Evolutionary conservation across 208 protist species (phyloP), one percentile per base, ranked within the genome.

Genomic region (Naegleria fowleri): DNA sequence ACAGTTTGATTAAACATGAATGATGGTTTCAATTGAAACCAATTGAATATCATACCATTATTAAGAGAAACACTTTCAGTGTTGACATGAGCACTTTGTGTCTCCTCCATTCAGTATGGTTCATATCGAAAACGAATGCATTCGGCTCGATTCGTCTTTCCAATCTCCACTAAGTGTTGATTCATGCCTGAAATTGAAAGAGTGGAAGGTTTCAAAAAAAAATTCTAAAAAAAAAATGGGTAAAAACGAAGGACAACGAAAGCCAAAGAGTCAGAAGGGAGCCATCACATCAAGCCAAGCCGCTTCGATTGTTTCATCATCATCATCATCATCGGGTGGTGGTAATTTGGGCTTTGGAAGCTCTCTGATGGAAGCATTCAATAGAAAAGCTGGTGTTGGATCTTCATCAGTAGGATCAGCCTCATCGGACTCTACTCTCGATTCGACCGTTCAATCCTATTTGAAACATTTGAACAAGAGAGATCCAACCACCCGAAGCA

Each of bases 381-480:
- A 29, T 67, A 67, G 19, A 19, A 67, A 67, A 67, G 11, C 55
- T 29, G 22, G 55, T 29, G 19, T 67, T 67, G 55, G 55, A 15
- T 67, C 55, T 22, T 67, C 55, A 67, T 67, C 55, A 67, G 11
- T 19, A 29, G 55, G 15, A 19, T 58, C 55, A 4, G 3, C 55
- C 22, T 67, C 55, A 87, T 25, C 33, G 9, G 9, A 5, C 29
- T 22, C 76, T 38, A 48, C 5, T 48, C 19, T 25, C 9, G 83
- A 87, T 87, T 39, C 83, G 33, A 41, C 36, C 0, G 29, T 87
- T 29, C 33, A 36, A 87, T 51, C 83, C 36, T 33, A 88, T 58
- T 88, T 88, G 9, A 88, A 88, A 58, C 84, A 88, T 88, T 88
- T 88, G 41, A 59, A 48, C 6, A 88, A 88, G n/a, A 88, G 41